phyloP scores from a whole-genome alignment of 1,284 basidiomycete genomes.

The Cryptococcus sp. region DNA sequence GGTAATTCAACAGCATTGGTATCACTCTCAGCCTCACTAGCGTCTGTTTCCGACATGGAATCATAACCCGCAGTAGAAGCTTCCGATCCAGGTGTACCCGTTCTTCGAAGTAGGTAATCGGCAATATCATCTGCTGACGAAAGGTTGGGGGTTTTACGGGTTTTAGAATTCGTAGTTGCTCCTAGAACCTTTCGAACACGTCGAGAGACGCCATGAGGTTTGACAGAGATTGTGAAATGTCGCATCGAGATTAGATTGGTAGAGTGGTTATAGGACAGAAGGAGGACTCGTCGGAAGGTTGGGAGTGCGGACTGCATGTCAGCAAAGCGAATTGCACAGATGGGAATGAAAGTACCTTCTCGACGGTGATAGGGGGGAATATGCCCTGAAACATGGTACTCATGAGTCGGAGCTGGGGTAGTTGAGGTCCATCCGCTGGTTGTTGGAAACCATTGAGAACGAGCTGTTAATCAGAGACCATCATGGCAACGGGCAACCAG shows the following conservation, averaged over 20 bases:
- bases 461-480: constrained; percentile 37
- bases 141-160: constrained; percentile 60
- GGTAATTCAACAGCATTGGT: constrained; percentile 67
- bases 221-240: constrained; percentile 34
- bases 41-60: constrained; percentile 59
- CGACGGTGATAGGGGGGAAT: constrained; percentile 54
- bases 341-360: constrained; percentile 47
- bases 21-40: constrained; percentile 73
- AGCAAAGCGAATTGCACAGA: constrained; percentile 56
- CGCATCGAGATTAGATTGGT: constrained; percentile 62
- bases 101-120: constrained; percentile 80
- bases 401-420: constrained; percentile 52
- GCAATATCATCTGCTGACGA: constrained; percentile 89
- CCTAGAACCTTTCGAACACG: constrained; percentile 79
- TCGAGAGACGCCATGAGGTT: constrained; percentile 87
- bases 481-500: not conserved
- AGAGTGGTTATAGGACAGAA: constrained; percentile 85
- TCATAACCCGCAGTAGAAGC: constrained; percentile 62
- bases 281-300: constrained; percentile 81
- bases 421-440: constrained; percentile 44
- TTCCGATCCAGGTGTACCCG: constrained; percentile 59
- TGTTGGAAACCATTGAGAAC: constrained; percentile 52
- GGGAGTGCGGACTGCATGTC: constrained; percentile 73
- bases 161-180: constrained; percentile 36
- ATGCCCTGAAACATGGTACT: constrained; percentile 54